Conservation (phyloP, 1,284 basidiomycete genomes). For the Cutaneotrichosporon curvatum region DNA sequence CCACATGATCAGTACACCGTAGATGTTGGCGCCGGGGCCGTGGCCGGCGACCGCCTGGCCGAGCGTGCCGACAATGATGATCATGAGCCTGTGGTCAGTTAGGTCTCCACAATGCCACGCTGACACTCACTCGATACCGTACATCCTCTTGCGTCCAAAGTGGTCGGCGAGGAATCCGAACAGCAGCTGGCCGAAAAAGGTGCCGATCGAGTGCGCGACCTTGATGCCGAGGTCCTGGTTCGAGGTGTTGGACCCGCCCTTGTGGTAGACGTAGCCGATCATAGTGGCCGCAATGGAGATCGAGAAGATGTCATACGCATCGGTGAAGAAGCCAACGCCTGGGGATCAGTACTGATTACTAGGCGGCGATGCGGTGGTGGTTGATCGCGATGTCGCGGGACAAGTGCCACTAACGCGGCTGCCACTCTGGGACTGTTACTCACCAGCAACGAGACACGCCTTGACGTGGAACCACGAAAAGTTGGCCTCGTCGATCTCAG, state of each 20-base stretch:
- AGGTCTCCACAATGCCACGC: background rate
- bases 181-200: constrained; percentile 48
- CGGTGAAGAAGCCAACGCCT: constrained; percentile 45
- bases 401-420: too few relatives aligned
- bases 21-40: constrained; percentile 58
- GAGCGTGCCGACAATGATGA: constrained; percentile 35
- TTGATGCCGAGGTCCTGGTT: constrained; percentile 65
- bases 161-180: constrained; percentile 49
- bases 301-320: constrained; percentile 46
- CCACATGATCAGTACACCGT: constrained; percentile 65
- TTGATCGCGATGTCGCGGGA: too few relatives aligned
- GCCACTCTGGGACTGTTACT: constrained; percentile 7
- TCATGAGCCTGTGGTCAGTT: constrained; percentile 23
- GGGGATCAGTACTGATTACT: background rate
- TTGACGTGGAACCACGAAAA: constrained; percentile 55
- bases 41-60: constrained; percentile 53
- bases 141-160: constrained; percentile 49
- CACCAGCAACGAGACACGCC: constrained; percentile 47
- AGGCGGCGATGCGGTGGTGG: too few relatives aligned
- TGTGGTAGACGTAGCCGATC: constrained; percentile 68
- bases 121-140: constrained; percentile 41
- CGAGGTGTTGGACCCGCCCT: constrained; percentile 43
- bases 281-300: constrained; percentile 68
- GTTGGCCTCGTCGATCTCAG: constrained; percentile 66
- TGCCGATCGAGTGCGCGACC: constrained; percentile 53